Evolutionary conservation across 2,329 filamentous ascomycete species (phyloP).

Genomic region (Colletotrichum destructivum): DNA sequence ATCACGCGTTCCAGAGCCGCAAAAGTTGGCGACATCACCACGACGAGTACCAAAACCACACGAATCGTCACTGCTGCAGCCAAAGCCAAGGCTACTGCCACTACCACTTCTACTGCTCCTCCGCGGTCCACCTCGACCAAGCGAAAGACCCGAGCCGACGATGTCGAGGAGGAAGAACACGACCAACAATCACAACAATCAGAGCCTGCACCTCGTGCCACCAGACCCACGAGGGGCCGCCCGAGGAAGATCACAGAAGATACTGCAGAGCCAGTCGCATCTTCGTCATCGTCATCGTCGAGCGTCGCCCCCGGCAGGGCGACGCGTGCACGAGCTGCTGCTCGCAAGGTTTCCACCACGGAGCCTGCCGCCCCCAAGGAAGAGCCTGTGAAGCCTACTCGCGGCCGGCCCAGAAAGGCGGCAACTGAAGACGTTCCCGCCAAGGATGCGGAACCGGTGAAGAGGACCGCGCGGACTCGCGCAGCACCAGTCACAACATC

Average conservation of each 20-base stretch:
- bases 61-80: slow-evolving; percentile 65
- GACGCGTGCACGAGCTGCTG: slow-evolving; percentile 48
- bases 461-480: slow-evolving; percentile 47
- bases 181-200: slow-evolving; percentile 49
- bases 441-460: slow-evolving; percentile 46
- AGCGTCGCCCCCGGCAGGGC: slow-evolving; percentile 46
- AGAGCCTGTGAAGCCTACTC: slow-evolving; percentile 53
- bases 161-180: slow-evolving; percentile 65
- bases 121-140: slow-evolving; percentile 53
- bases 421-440: slow-evolving; percentile 44
- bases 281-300: slow-evolving; percentile 40
- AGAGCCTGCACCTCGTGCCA: slow-evolving; percentile 48
- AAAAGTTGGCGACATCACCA: slow-evolving; percentile 56
- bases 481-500: slow-evolving; percentile 47
- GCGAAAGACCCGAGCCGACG: slow-evolving; percentile 70
- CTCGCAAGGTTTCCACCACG: slow-evolving; percentile 47
- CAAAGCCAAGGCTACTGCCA: slow-evolving; percentile 59
- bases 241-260: slow-evolving; percentile 58
- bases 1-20: slow-evolving; percentile 68
- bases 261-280: slow-evolving; percentile 25
- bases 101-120: slow-evolving; percentile 49
- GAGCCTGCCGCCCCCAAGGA: slow-evolving; percentile 44
- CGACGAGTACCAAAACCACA: slow-evolving; percentile 55
- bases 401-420: slow-evolving; percentile 62
- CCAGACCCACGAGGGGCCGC: slow-evolving; percentile 62